phyloP scores from a whole-genome alignment of 2,329 filamentous ascomycete species.

The Phialemonium atrogriseum region DNA sequence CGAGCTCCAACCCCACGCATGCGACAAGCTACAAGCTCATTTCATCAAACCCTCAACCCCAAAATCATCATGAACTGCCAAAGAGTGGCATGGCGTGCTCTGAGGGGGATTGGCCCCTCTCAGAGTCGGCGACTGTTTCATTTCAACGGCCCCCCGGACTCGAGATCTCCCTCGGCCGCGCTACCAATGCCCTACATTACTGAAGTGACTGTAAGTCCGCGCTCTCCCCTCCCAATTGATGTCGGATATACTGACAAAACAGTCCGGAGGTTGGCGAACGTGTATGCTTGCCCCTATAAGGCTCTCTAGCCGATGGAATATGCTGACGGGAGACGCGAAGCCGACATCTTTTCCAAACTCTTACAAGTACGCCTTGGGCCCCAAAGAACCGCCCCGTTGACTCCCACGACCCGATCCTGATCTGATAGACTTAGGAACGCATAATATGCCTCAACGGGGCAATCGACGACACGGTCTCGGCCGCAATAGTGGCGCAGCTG shows the following conservation, averaged over 20 bases:
- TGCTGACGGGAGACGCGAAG: slow-evolving; percentile 32
- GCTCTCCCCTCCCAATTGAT: not conserved
- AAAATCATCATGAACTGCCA: slow-evolving; percentile 25
- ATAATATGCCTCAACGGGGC: slow-evolving; percentile 90
- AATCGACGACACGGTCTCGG: slow-evolving; percentile 83
- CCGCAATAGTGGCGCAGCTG: slow-evolving; percentile 91
- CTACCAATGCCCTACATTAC: slow-evolving; percentile 55
- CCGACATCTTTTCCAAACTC: slow-evolving; percentile 76
- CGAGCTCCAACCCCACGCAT: slow-evolving; percentile 1
- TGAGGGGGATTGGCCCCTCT: slow-evolving; percentile 24
- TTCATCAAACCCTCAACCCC: slow-evolving; percentile 1
- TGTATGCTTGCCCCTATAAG: slow-evolving; percentile 44
- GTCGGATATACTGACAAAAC: slow-evolving; percentile 20
- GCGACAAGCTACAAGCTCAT: not conserved
- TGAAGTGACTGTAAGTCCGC: slow-evolving; percentile 38
- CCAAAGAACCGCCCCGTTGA: not conserved
- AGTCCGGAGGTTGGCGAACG: slow-evolving; percentile 71
- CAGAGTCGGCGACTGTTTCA: slow-evolving; percentile 34
- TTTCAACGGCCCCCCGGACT: slow-evolving; percentile 24
- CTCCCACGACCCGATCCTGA: no score
- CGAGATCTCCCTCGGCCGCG: slow-evolving; percentile 20
- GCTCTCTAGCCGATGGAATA: slow-evolving; percentile 5
- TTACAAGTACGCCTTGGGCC: slow-evolving; percentile 55
- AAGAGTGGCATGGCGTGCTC: slow-evolving; percentile 22
- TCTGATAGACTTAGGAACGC: no score